Conservation (phyloP, 305 asterid species). For the Lippia alba region DNA sequence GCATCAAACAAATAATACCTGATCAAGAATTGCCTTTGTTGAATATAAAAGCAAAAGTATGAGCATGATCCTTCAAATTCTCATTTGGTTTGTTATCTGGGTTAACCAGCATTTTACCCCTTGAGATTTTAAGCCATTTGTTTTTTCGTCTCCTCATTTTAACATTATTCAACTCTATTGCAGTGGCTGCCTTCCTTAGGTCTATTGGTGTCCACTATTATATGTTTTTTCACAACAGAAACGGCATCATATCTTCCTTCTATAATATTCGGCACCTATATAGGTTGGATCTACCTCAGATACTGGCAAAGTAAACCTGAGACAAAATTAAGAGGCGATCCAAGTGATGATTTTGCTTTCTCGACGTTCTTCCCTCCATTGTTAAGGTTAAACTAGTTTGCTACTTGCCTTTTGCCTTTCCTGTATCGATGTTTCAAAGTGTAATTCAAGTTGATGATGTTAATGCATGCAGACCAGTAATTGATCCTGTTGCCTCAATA, state of each 20-base stretch:
- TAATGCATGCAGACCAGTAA: conserved; percentile 61
- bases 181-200: conserved; percentile 96
- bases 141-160: conserved; percentile 23
- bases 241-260: conserved; percentile 75
- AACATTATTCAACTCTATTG: conserved; percentile 39
- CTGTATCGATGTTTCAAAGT: conserved; percentile 14
- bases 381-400: conserved; percentile 52
- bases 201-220: conserved; percentile 54
- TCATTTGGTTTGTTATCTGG: neutral
- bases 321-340: conserved; percentile 85
- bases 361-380: conserved; percentile 87
- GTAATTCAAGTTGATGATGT: conserved; percentile 11
- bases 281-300: conserved; percentile 93
- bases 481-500: conserved; percentile 72
- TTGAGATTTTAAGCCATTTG: too few species aligned
- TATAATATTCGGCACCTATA: conserved; percentile 78
- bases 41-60: conserved; percentile 82
- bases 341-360: conserved; percentile 90
- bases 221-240: conserved; percentile 68
- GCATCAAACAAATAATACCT: conserved; percentile 87
- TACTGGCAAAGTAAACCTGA: conserved; percentile 89
- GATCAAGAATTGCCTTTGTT: conserved; percentile 80
- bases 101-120: neutral
- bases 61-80: conserved; percentile 28
- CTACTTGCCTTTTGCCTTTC: conserved; percentile 22